phyloP scores from a whole-genome alignment of 2,329 filamentous ascomycete genomes.

The Botrytis hyacinthi region DNA sequence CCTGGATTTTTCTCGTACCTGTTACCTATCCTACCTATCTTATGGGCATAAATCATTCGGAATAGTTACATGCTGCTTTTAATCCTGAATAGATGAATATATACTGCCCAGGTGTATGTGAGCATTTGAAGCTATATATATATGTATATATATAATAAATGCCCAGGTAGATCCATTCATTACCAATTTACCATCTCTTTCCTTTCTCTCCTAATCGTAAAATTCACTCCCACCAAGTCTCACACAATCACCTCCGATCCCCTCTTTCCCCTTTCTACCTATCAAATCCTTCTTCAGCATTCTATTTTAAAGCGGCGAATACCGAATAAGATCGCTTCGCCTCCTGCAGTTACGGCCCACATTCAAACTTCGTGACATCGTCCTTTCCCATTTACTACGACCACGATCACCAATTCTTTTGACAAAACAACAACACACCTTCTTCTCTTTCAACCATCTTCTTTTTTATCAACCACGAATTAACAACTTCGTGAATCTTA shows the following conservation, averaged over 20 bases:
- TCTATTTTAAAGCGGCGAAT: conserved; percentile 17
- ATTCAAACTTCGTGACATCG: conserved; percentile 22
- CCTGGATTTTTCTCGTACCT: conserved; percentile 4
- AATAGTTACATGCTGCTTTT: conserved; percentile 21
- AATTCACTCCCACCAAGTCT: not conserved
- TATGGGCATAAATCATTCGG: not conserved
- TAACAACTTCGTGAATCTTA: conserved; percentile 18
- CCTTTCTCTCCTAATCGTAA: not conserved
- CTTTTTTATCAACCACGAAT: conserved; percentile 22
- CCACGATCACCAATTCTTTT: conserved; percentile 24
- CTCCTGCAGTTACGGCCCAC: conserved; percentile 23
- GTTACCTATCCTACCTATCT: not conserved
- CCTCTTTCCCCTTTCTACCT: not conserved
- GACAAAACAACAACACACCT: conserved; percentile 21
- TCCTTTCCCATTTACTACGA: conserved; percentile 22
- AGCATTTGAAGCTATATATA: not conserved
- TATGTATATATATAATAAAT: not conserved
- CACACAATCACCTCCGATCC: not conserved
- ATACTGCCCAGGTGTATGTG: too few relatives aligned
- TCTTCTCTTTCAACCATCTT: conserved; percentile 17
- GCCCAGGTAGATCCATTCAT: not conserved
- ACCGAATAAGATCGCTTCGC: conserved; percentile 21
- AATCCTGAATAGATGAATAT: not conserved
- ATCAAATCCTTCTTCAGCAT: conserved; percentile 17
- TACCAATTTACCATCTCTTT: not conserved